Evolutionary conservation across 176 grass and related monocot genomes (phyloP).

Genomic region (Melocanna baccifera): DNA sequence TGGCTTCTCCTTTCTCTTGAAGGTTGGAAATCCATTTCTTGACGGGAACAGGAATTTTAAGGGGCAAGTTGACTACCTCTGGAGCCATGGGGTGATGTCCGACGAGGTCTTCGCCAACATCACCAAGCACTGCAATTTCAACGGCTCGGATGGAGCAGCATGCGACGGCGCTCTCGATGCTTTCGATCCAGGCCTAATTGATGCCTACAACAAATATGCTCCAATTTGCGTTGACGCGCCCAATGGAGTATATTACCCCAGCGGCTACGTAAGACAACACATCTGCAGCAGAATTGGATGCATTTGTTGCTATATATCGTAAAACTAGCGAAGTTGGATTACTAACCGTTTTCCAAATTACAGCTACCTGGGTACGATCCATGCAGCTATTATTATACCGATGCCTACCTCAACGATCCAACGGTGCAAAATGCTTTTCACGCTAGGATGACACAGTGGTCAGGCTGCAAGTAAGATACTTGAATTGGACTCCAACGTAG

Average conservation of each 20-base stretch:
- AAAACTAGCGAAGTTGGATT: neutral
- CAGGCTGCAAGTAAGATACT: too few relatives aligned
- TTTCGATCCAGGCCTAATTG: neutral
- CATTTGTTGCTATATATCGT: neutral
- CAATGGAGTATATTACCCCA: constrained; percentile 18
- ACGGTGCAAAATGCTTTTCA: constrained; percentile 53
- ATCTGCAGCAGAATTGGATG: too few relatives aligned
- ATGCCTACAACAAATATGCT: constrained; percentile 42
- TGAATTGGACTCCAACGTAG: too few relatives aligned
- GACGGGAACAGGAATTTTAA: too few relatives aligned
- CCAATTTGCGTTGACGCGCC: constrained; percentile 8
- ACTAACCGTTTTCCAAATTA: neutral
- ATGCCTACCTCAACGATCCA: constrained; percentile 48
- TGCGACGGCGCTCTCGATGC: neutral
- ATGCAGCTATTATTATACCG: neutral
- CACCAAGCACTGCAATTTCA: too few relatives aligned
- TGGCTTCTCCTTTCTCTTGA: too few relatives aligned
- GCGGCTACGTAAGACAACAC: constrained; percentile 18
- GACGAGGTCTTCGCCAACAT: too few relatives aligned
- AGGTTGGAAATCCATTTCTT: too few relatives aligned
- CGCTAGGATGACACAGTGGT: too few relatives aligned
- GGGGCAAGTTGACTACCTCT: too few relatives aligned
- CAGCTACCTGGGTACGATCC: constrained; percentile 52
- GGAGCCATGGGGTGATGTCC: too few relatives aligned
- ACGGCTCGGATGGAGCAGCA: too few relatives aligned